These are phyloP conservation scores for Quercus lobata DNA, from an alignment of 331 rosid genomes.

Conservation along the genomic window DNA sequence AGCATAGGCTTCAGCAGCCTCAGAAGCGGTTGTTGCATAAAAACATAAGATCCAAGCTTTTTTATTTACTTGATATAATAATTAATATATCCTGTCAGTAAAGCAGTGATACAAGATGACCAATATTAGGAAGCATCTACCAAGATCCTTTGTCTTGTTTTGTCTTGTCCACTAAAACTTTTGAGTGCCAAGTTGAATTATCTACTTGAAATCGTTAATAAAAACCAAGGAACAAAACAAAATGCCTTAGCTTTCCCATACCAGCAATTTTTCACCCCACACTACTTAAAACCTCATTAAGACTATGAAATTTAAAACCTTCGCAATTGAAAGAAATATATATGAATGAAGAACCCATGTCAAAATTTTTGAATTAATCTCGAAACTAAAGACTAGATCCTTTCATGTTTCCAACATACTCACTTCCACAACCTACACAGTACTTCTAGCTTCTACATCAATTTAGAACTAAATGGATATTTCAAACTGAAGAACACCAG, in stretches of 20 bases:
- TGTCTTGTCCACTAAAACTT: neutral
- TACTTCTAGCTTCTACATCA: neutral
- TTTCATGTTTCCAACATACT: neutral
- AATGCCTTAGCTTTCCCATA: neutral
- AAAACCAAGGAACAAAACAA: neutral
- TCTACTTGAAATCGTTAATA: neutral
- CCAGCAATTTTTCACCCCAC: neutral
- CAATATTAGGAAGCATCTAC: neutral
- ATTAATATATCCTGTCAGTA: neutral
- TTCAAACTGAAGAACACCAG: neutral
- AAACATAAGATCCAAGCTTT: no score
- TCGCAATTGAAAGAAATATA: neutral
- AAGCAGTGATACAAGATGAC: neutral
- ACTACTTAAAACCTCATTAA: neutral
- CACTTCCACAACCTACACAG: neutral
- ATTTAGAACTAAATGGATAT: neutral
- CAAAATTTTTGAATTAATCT: neutral
- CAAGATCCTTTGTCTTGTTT: neutral
- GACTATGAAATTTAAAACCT: no score
- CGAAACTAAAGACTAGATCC: neutral
- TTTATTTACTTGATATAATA: no score
- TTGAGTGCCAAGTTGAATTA: neutral
- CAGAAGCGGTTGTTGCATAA: no score
- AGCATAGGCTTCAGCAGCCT: no score
- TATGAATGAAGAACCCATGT: neutral